Evolutionary conservation across 202 grass and related monocot species (phyloP), one percentile per base, ranked within the genome.

Genomic region (Tripidium arundinaceum): DNA sequence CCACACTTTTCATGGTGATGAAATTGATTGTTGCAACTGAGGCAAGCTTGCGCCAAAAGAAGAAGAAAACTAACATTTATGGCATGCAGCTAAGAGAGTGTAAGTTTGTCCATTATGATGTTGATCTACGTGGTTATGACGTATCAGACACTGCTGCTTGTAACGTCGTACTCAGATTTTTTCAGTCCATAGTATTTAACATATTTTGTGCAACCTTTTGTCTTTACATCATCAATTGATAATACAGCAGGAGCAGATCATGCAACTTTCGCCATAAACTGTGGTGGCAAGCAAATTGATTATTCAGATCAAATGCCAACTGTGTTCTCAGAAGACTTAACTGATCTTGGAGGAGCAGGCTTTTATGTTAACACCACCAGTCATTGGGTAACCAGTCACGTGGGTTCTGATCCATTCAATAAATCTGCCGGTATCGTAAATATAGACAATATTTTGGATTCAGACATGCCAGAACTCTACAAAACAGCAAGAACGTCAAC

Each of bases 401-500:
- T 77, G 22, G 78, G 72, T 54, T 82, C 77, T 85, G 78, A 74
- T 74, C 76, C 47, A 70, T 79, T 76, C 47, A 62, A 3, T 82
- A 9, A 34, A 38, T 41, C 86, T 81, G 8, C 6, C 14, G 55
- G 84, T 43, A 86, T 81, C n/a, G 81, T 83, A 69, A 63, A 14
- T 26, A 74, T 61, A 67, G 28, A 0, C n/a, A 7, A 4, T 86
- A 60, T 28, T 77, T 3, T 4, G 37, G 82, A 61, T n/a, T 54
- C 62, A 79, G 11, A 77, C 26, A 29, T 46, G 78, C 24, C n/a
- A 15, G 61, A 72, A 1, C 46, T 93, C 12, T 90, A 87, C 62
- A 36, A 34, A 80, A 87, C 84, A 27, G 90, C 90, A 73, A 85
- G 90, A 81, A 79, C 75, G 54, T 93, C 90, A 83, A 74, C 59